Conservation (phyloP, 306 rosid genomes). For the Glycine soja region DNA sequence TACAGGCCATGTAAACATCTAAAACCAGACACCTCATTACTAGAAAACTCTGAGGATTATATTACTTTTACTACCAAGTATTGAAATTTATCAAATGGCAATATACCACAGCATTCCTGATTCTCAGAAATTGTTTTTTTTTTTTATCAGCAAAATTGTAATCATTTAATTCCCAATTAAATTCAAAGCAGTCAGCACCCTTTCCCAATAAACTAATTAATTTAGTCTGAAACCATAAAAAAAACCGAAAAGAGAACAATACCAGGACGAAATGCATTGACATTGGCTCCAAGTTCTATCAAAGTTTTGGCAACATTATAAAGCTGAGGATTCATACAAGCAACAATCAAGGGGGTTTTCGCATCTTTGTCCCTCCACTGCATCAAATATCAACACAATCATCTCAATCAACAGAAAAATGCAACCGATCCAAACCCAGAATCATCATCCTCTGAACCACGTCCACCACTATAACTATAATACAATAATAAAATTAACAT, state of each 20-base stretch:
- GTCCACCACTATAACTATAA: background rate
- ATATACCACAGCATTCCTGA: background rate
- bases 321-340: slow-evolving; percentile 82
- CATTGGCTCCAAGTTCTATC: slow-evolving; percentile 93
- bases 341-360: slow-evolving; percentile 86
- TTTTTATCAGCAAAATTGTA: too few species aligned
- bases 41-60: too few species aligned
- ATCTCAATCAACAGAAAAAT: slow-evolving; percentile 28
- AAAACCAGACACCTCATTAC: slow-evolving; percentile 7
- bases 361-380: slow-evolving; percentile 87
- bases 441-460: background rate
- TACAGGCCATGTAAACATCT: slow-evolving; percentile 23
- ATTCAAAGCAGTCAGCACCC: background rate
- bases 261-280: slow-evolving; percentile 94
- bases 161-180: slow-evolving; percentile 24
- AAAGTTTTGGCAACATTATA: slow-evolving; percentile 70
- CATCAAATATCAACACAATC: slow-evolving; percentile 39
- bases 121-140: slow-evolving; percentile 13
- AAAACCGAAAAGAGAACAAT: slow-evolving; percentile 1
- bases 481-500: slow-evolving; percentile 9
- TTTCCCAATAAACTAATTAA: too few species aligned
- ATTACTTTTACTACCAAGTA: background rate
- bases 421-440: slow-evolving; percentile 40
- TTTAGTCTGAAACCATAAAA: background rate
- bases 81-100: background rate